Evolutionary conservation across 176 grass and related monocot species (phyloP), one percentile per base, ranked within the genome.

Genomic region (Eleusine indica): DNA sequence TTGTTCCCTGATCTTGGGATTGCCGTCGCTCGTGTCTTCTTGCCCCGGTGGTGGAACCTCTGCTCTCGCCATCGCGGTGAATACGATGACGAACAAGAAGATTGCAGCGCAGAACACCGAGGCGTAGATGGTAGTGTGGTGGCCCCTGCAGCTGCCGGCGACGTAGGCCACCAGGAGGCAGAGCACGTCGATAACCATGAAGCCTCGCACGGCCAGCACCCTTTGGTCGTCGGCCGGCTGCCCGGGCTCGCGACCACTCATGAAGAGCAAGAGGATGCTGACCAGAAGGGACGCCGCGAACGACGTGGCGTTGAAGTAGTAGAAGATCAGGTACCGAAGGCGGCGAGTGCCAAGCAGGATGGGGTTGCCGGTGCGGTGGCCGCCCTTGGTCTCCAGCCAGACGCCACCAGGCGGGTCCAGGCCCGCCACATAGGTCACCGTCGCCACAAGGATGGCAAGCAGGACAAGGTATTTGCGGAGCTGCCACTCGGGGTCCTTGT

Each of bases 351-450:
- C 60, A 21, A 39, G 73, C 1, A 84, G 73, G 17, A 87, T 69
- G 9, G 39, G 77, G 67, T 74, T 12, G 52, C 83, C 88, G 21
- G 56, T 68, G 74, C 18, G 66, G 71, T 90, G 83, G 11, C 82
- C 71, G 19, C 78, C 63, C 38, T 49, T 42, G 15, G 69, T 44
- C 13, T 35, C 47, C 73, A 53, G 63, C 89, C 85, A 88, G 1
- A 88, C 37, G 29, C 89, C 76, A 0, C 85, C 89, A 18, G 89
- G 89, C 1, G 81, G 85, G 80, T 87, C 75, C 4, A 91, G 38
- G 1, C 89, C 85, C 0, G 89, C 85, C n/a, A 62, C 74, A 8
- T 91, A 91, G 19, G 89, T 87, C 19, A 84, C 60, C 29, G 75
- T 78, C 19, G 82, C 82, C 19, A 73, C 74, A 2, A 89, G 49